These are phyloP conservation scores for Candida argentea DNA, from an alignment of 805 yeast species.

Conservation along the genomic window DNA sequence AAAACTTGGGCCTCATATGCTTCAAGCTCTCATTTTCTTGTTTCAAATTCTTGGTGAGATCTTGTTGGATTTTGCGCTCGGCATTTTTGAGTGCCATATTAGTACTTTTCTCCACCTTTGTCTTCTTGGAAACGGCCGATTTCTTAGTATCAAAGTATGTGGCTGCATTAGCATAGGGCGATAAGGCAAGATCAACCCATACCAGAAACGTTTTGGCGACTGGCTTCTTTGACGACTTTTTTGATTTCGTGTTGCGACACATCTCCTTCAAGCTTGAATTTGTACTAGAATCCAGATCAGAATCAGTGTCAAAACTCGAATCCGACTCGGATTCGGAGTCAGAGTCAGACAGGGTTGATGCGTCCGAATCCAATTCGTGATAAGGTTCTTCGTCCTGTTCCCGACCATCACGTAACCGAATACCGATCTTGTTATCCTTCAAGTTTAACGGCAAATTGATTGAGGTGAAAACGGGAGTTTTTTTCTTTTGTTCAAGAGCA, in stretches of 20 bases:
- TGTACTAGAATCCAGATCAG: slow-evolving; percentile 1
- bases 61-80: slow-evolving; percentile 64
- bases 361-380: slow-evolving; percentile 15
- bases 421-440: slow-evolving; percentile 52
- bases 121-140: slow-evolving; percentile 65
- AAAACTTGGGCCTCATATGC: slow-evolving; percentile 59
- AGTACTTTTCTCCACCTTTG: slow-evolving; percentile 70
- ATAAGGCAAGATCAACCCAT: slow-evolving; percentile 54
- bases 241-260: slow-evolving; percentile 1
- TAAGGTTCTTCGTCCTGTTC: slow-evolving; percentile 31
- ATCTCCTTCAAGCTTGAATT: slow-evolving; percentile 2
- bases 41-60: slow-evolving; percentile 51
- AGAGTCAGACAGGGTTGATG: slow-evolving; percentile 22
- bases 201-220: slow-evolving; percentile 31
- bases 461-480: slow-evolving; percentile 50
- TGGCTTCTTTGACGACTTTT: neutral
- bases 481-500: slow-evolving; percentile 54
- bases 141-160: slow-evolving; percentile 71
- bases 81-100: slow-evolving; percentile 73
- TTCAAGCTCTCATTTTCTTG: slow-evolving; percentile 43
- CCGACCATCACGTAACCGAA: slow-evolving; percentile 40
- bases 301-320: slow-evolving; percentile 23
- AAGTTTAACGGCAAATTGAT: slow-evolving; percentile 64
- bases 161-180: slow-evolving; percentile 87
- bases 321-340: slow-evolving; percentile 20